phyloP scores from a whole-genome alignment of 148 eudicot genomes.

The Amaranthus cruentus region DNA sequence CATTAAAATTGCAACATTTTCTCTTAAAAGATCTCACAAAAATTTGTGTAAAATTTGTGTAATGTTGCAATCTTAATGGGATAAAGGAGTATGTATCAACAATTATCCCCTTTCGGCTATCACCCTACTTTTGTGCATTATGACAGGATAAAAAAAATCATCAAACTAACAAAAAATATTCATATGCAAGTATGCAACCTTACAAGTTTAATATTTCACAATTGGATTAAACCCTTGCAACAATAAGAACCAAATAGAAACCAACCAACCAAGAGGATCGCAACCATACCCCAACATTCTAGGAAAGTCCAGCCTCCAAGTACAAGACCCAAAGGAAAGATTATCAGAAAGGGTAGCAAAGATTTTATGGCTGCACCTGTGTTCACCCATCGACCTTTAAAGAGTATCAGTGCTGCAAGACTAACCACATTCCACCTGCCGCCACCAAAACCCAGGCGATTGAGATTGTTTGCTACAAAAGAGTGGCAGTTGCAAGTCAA shows the following conservation, averaged over 20 bases:
- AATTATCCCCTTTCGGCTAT: too few species aligned
- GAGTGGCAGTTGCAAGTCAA: slow-evolving; percentile 97
- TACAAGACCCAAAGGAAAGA: slow-evolving; percentile 47
- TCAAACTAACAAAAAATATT: not conserved
- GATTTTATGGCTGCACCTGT: slow-evolving; percentile 46
- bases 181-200: too few species aligned
- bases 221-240: slow-evolving; percentile 58
- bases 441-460: slow-evolving; percentile 58
- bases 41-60: too few species aligned
- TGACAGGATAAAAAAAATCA: not conserved
- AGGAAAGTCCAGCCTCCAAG: slow-evolving; percentile 72
- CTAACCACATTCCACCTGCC: slow-evolving; percentile 87
- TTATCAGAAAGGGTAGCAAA: slow-evolving; percentile 51
- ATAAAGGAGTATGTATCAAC: too few species aligned
- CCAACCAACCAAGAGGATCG: slow-evolving; percentile 68
- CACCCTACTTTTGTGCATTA: not conserved
- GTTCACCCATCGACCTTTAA: slow-evolving; percentile 78
- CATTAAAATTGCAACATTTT: too few species aligned
- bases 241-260: slow-evolving; percentile 80
- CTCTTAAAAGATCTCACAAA: too few species aligned
- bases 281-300: slow-evolving; percentile 48
- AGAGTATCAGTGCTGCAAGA: slow-evolving; percentile 57
- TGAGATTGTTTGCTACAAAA: slow-evolving; percentile 76
- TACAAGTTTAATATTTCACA: slow-evolving; percentile 30
- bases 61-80: too few species aligned